Evolutionary conservation across 805 yeast genomes (phyloP).

Genomic region (Kurtzmaniella cleridarum): DNA sequence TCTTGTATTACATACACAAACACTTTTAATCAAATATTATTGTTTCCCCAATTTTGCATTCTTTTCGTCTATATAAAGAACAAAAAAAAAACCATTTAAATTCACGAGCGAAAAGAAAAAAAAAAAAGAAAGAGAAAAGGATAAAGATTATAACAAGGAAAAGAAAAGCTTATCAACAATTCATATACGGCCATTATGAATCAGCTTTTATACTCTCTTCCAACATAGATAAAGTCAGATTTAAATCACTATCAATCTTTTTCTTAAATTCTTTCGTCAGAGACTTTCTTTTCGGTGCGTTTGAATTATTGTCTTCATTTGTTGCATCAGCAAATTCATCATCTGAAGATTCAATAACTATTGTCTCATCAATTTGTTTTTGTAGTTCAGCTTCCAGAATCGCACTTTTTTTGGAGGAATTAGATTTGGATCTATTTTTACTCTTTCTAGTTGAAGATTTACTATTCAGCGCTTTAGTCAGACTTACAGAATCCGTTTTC

Average conservation of each 20-base stretch:
- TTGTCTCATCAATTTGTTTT: slow-evolving; percentile 7
- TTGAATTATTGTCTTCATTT: slow-evolving; percentile 2
- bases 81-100: background rate
- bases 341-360: slow-evolving; percentile 1
- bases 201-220: slow-evolving; percentile 28
- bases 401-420: too few species aligned
- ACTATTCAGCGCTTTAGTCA: background rate
- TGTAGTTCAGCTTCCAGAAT: too few species aligned
- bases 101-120: background rate
- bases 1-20: too few species aligned
- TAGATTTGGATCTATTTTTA: background rate
- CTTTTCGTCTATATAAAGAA: background rate
- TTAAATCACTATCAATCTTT: slow-evolving; percentile 29
- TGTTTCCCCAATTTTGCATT: background rate
- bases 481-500: background rate
- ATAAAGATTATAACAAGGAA: too few species aligned
- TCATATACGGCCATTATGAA: background rate
- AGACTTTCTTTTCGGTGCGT: slow-evolving; percentile 22
- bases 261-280: slow-evolving; percentile 29
- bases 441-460: background rate
- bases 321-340: background rate
- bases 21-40: too few species aligned
- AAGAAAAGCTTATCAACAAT: background rate
- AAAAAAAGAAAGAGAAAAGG: background rate
- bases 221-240: slow-evolving; percentile 34